Evolutionary conservation across 306 rosid genomes (phyloP), one percentile per base, ranked within the genome.

Genomic region (Pterocarpus santalinus): DNA sequence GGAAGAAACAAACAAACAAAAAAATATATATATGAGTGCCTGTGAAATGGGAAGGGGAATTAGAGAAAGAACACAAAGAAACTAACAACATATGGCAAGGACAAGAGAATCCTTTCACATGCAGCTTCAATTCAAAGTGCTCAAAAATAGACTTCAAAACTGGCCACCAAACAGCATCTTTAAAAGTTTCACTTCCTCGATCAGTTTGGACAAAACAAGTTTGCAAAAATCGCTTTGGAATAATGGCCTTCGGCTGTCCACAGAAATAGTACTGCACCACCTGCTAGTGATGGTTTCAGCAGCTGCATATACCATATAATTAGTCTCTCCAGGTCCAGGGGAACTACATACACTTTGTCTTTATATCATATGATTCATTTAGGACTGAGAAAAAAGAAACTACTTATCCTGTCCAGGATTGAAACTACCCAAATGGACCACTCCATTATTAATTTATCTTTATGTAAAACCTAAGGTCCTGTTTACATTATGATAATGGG

Each of bases 101-200:
- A 16, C 70, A 68, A 66, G 72, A 38, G 72, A 79, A 79, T 83
- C 67, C 49, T 17, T 64, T 53, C 75, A 83, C 82, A 64, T 17
- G 79, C 69, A 73, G 47, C 51, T 80, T 72, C 72, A 64, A 39
- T 49, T 72, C 47, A 52, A 39, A 70, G 65, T 79, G 58, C 33
- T 46, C 71, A 36, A 69, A 68, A 60, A 58, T 34, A 61, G 64
- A 33, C 36, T 30, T 80, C 56, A 14, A 62, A 47, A 10, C 2
- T 49, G 44, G 13, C 62, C 72, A 46, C 28, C 79, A 28, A 81
- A 33, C 9, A 11, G 61, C 61, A 55, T 55, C 61, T 55, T 55
- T 30, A 51, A 33, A 51, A 15, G 17, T 7, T 15, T 33, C 63
- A 55, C 30, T 51, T 65, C 5, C 51, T 51, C 28, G 12, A 63